These are phyloP conservation scores for Penicillium coffeae DNA, from an alignment of 495 filamentous ascomycete genomes.

Conservation along the genomic window DNA sequence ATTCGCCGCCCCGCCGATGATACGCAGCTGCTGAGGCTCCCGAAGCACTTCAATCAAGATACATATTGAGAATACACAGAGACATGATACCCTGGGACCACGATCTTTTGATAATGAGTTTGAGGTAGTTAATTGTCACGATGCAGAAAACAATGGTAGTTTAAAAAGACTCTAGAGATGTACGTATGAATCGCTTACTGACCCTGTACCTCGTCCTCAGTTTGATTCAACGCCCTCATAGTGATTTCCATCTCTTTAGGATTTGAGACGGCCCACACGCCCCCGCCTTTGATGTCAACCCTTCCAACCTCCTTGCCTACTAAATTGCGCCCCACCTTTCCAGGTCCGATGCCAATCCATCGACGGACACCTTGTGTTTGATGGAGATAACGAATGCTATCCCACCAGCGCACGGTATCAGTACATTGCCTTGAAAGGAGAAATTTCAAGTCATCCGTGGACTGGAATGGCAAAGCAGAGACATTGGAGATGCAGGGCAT, in stretches of 20 bases:
- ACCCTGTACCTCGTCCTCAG: slow-evolving; percentile 51
- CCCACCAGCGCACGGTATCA: slow-evolving; percentile 92
- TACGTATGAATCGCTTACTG: too few relatives aligned
- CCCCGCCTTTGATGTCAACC: slow-evolving; percentile 76
- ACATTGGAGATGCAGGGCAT: slow-evolving; percentile 86
- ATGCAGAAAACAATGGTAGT: too few relatives aligned
- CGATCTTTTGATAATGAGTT: too few relatives aligned
- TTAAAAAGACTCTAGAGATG: too few relatives aligned
- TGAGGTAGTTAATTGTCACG: too few relatives aligned
- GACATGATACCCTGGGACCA: too few relatives aligned
- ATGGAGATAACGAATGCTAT: slow-evolving; percentile 84
- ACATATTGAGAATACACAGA: too few relatives aligned
- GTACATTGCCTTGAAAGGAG: slow-evolving; percentile 73
- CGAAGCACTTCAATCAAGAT: too few relatives aligned
- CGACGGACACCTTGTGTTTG: slow-evolving; percentile 76
- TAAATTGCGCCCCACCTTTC: slow-evolving; percentile 89
- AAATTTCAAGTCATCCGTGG: slow-evolving; percentile 67
- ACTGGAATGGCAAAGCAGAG: slow-evolving; percentile 70
- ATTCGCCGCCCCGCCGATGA: too few relatives aligned
- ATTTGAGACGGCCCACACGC: slow-evolving; percentile 88
- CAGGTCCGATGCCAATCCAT: slow-evolving; percentile 93
- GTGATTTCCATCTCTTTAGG: slow-evolving; percentile 78
- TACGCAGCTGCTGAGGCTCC: too few relatives aligned
- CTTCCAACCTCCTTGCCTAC: slow-evolving; percentile 93
- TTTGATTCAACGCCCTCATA: slow-evolving; percentile 67